Base-by-base conservation (phyloP, 495 filamentous ascomycete genomes). In the Mycothermus thermophilus region DNA sequence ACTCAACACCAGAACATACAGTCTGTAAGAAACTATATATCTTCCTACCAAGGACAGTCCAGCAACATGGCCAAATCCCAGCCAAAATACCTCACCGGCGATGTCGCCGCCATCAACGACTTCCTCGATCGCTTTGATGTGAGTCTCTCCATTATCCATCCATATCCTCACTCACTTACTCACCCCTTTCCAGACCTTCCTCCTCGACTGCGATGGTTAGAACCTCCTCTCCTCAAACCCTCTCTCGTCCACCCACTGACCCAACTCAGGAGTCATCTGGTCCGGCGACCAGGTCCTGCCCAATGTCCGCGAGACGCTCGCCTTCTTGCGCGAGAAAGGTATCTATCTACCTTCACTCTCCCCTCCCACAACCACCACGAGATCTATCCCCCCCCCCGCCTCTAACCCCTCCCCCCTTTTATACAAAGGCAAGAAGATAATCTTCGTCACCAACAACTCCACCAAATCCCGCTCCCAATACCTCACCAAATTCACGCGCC, bases 391-490 rank as follows among this genome's bases (percentile, higher is more conserved):
- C 29, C 16, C 14, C 4, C 26, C 5, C 4, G n/a, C 19, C 1
- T 12, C 26, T 38, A 34, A 32, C 37, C 31, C 11, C 17, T 8
- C 7, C 3, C n/a, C n/a, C n/a, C n/a, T n/a, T n/a, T n/a, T n/a
- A n/a, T n/a, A n/a, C n/a, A n/a, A 18, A 90, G 86, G 83, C 35
- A 99, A 99, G 57, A 81, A 77, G 57, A 64, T 90, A 12, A 76
- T 99, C 39, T 99, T 99, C 53, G 90, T 99, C 29, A 96, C 90
- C 3, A 99, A 99, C 58, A 99, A 99, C 68, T 92, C 83, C 54
- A 96, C 90, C 18, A 96, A 96, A 54, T 93, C 88, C 12, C 82
- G 90, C 12, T 67, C 73, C 16, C 83, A 92, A 48, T 96, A 96
- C 58, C 75, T 77, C 55, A 86, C 87, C 60, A 96, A 95, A 46